Base-by-base conservation (phyloP, 2,329 filamentous ascomycete species). In the Penicillium sp. region DNA sequence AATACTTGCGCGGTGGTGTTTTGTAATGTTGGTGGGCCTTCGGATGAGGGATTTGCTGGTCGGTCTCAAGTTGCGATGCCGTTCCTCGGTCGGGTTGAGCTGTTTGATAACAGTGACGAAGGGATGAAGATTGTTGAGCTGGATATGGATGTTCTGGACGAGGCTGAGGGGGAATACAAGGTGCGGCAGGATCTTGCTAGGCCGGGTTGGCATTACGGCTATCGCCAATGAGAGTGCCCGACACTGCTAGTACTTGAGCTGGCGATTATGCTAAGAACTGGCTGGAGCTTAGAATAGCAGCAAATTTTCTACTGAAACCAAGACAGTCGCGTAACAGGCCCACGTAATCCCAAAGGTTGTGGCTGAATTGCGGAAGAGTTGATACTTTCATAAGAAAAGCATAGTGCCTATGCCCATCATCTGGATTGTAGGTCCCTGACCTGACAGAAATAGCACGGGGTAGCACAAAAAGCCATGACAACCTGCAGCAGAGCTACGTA, bases 1-100 rank as follows among this genome's bases (percentile, higher is more conserved):
- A 85, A 85, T 63, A 85, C 83, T 2, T 84, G 82, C 62, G 81
- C 81, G 2, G 74, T 85, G 49, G 71, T 84, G 0, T 85, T 85
- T 66, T 79, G 79, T n/a, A 85, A 85, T 65, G 83, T 81, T 0
- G 83, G 81, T 5, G 83, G 83, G 0, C 81, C 81, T 1, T 70
- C 78, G 2, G 79, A 78, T 1, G 74, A 77, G 49, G 82, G 80
- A 5, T 85, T 82, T 66, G 78, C 80, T 5, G 83, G 82, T 0
- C 68, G 84, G 10, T 83, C 80, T 19, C 82, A 83, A 64, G 78
- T 85, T 4, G 79, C 78, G 2, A 74, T 84, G 13, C 83, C 83
- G 0, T 83, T 83, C 62, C 74, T 79, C 3, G 83, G 83, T 0
- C 70, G 82, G 0, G 47, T 83, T 18, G 78, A 77, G 1, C 73